Evolutionary conservation across 208 protist species (phyloP), one percentile per base, ranked within the genome.

Genomic region (Trypanosoma conorhini): DNA sequence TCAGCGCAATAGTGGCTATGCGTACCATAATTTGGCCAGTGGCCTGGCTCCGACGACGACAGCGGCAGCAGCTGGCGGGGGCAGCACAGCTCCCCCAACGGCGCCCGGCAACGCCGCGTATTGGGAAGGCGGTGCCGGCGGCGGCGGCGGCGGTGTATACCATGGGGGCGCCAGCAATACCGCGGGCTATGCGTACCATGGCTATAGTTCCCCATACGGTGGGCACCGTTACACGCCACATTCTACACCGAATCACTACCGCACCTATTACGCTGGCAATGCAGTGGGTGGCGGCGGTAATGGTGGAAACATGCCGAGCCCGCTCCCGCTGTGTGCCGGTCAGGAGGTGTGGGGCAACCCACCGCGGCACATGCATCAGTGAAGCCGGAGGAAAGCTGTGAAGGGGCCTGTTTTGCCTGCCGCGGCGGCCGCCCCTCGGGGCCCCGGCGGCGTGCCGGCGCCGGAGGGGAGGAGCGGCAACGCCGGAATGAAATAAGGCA

Each of bases 181-280:
- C 3, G 35, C 24, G 9, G 63, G 63, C 0, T 69, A 75, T 59
- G 30, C 22, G 1, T 60, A 35, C n/a, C 54, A 40, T 1, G 19
- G 51, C 31, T 38, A 75, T 42, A 24, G 33, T n/a, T 75, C 70
- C 42, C 70, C 70, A 54, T 68, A 67, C 28, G 70, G 70, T 28
- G 70, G 61, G 9, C 56, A 63, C 42, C 70, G 70, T 15, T 58
- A 52, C 46, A 76, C 70, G 44, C 70, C 62, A 30, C 70, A 76
- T 0, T 62, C 70, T 13, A 63, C 62, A 31, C 62, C 70, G 4
- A 69, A 63, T 50, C 62, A 62, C 31, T 44, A 76, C 30, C 40
- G 62, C 28, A 8, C 35, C 40, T 35, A 76, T 44, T 65, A 76
- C 55, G n/a, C 22, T 21, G 38, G 42, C 1, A 57, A 26, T 60